Percentiles rank a stretch among this genome's conserved stretches.
These are phyloP conservation scores for Kwoniella sp. DNA, from an alignment of 768 basidiomycete species.

Conservation along the genomic window DNA sequence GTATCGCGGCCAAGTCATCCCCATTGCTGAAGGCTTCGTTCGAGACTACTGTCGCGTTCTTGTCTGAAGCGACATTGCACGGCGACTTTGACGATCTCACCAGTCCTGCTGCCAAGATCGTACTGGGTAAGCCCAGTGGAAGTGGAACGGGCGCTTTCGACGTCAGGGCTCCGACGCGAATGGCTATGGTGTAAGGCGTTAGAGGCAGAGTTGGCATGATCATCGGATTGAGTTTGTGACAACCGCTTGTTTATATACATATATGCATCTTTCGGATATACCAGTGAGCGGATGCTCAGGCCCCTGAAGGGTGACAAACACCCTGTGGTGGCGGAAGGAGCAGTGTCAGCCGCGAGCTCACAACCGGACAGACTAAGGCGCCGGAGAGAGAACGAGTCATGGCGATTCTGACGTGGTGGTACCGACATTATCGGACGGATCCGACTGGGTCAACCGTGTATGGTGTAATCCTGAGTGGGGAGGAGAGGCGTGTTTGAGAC, in stretches of 20 bases:
- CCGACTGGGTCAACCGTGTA: too few species aligned
- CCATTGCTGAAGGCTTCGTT: constrained; percentile 95
- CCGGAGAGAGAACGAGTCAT: too few species aligned
- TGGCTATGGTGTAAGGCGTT: constrained; percentile 1
- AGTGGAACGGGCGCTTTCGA: constrained; percentile 97
- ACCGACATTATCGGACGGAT: constrained; percentile 9
- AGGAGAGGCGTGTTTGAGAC: too few species aligned
- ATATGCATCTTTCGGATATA: neutral
- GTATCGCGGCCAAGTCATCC: constrained; percentile 87
- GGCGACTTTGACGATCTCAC: constrained; percentile 93
- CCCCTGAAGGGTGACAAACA: too few species aligned
- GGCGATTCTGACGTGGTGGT: constrained; percentile 21
- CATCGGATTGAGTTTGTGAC: neutral
- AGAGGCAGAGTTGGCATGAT: neutral
- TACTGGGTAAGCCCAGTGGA: constrained; percentile 74
- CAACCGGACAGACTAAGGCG: too few species aligned
- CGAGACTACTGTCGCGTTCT: constrained; percentile 88
- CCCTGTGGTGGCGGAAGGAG: too few species aligned
- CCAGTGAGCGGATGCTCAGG: neutral
- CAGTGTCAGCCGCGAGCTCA: too few species aligned
- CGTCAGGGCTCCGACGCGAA: constrained; percentile 52
- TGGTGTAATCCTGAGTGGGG: too few species aligned
- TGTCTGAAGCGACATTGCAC: constrained; percentile 87
- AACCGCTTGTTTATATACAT: neutral
- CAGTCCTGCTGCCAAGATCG: constrained; percentile 86